phyloP scores from a whole-genome alignment of 2,329 filamentous ascomycete species.

The Hypoxylon sp. region DNA sequence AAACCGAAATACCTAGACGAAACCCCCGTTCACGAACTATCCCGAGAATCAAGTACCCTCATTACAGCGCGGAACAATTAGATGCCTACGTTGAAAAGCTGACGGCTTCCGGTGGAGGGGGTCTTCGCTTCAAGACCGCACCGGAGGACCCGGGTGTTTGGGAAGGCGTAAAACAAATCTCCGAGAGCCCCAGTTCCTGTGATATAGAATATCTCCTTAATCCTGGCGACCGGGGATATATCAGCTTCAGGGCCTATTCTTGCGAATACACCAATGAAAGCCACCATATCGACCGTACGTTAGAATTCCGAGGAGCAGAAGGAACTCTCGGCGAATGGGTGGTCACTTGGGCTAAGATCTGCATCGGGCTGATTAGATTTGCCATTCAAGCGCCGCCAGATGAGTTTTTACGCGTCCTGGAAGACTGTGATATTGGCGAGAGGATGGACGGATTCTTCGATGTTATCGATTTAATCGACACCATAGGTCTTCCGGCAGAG shows the following conservation, averaged over 20 bases:
- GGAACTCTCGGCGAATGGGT: slow-evolving; percentile 41
- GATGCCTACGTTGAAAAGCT: not conserved
- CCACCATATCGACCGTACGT: slow-evolving; percentile 19
- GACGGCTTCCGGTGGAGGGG: not conserved
- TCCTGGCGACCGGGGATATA: not conserved
- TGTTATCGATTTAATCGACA: slow-evolving; percentile 46
- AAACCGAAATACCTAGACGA: not conserved
- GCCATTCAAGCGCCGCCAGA: slow-evolving; percentile 35
- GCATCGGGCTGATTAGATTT: slow-evolving; percentile 44
- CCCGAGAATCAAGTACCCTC: slow-evolving; percentile 7
- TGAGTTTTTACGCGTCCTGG: slow-evolving; percentile 40
- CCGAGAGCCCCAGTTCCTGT: slow-evolving; percentile 18
- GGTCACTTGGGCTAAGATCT: slow-evolving; percentile 44
- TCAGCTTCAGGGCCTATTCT: slow-evolving; percentile 19
- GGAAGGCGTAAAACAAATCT: slow-evolving; percentile 27
- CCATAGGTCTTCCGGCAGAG: slow-evolving; percentile 45
- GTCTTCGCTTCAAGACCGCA: not conserved
- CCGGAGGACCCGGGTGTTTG: slow-evolving; percentile 37
- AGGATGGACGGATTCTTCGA: slow-evolving; percentile 59
- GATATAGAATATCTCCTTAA: slow-evolving; percentile 16
- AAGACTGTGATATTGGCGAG: slow-evolving; percentile 53
- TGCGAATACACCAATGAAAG: not conserved
- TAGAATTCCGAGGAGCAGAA: slow-evolving; percentile 45
- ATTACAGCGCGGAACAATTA: not conserved
- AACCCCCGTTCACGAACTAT: slow-evolving; percentile 3